Conservation (phyloP, 768 basidiomycete genomes). For the Collybia nuda region DNA sequence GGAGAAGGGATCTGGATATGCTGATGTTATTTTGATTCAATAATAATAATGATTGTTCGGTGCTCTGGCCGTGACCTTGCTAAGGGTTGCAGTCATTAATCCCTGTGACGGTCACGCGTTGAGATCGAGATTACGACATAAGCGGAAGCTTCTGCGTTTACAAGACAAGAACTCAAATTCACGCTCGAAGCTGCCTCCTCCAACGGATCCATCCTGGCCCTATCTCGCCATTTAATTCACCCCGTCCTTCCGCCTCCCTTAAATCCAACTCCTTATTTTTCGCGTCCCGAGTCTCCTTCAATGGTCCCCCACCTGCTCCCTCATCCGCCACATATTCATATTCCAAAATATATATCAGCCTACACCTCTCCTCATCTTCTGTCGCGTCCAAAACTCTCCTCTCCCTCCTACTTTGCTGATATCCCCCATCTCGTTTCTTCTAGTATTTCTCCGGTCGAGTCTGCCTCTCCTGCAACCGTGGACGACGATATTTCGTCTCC, state of each 20-base stretch:
- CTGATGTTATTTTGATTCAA: slow-evolving; percentile 20
- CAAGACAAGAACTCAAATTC: slow-evolving; percentile 7
- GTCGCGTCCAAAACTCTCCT: slow-evolving; percentile 20
- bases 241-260: slow-evolving; percentile 12
- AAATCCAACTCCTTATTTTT: slow-evolving; percentile 13
- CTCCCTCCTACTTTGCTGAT: slow-evolving; percentile 24
- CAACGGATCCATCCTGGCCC: slow-evolving; percentile 21
- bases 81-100: slow-evolving; percentile 3
- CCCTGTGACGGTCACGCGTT: slow-evolving; percentile 25
- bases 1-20: slow-evolving; percentile 14
- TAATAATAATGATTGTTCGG: slow-evolving; percentile 29
- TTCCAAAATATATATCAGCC: slow-evolving; percentile 22
- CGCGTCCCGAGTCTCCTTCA: slow-evolving; percentile 1
- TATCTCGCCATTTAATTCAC: slow-evolving; percentile 6
- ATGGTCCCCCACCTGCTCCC: slow-evolving; percentile 24
- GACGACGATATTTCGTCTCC: slow-evolving; percentile 33
- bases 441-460: slow-evolving; percentile 21
- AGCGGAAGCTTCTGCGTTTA: slow-evolving; percentile 12
- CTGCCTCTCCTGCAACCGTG: slow-evolving; percentile 29
- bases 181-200: slow-evolving; percentile 15
- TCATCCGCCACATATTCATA: slow-evolving; percentile 19
- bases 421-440: slow-evolving; percentile 20
- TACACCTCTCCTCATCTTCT: slow-evolving; percentile 12
- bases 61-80: slow-evolving; percentile 3
- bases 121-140: slow-evolving; percentile 29